Base-by-base conservation (phyloP, 345 rosid species). In the Salix brachista region DNA sequence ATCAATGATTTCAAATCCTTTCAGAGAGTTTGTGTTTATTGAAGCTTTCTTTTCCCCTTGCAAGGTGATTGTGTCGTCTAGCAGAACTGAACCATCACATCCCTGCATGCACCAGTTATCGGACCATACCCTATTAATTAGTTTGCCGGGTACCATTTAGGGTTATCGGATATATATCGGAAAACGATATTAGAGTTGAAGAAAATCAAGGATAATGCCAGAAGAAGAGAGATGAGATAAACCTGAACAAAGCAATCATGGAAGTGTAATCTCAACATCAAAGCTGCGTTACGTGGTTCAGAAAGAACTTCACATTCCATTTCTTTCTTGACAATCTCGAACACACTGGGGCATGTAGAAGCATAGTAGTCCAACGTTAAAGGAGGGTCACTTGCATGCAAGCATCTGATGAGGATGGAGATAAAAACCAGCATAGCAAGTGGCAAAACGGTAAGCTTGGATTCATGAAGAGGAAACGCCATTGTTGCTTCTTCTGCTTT, bases 181-280 rank as follows among this genome's bases (percentile, higher is more conserved):
- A n/a, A 4, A 56, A 56, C 12, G 6, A n/a, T n/a, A 56, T 56
- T 56, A 56, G 62, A 56, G 62, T 56, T 56, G 28, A 23, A 56
- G 62, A 56, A 56, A n/a, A 23, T n/a, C 62, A 56, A 56, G 9
- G 28, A 56, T 56, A 56, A 23, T 56, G 62, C 62, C 62, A n/a
- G n/a, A 56, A n/a, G 26, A n/a, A 21, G 39, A 48, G 44, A 21
- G 64, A 18, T 50, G 58, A 30, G 32, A 30, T 64, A 11, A 46
- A 94, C 98, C 94, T 95, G 97, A 61, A 91, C 93, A 70, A 95
- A 93, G 80, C 98, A 95, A 70, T 93, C 98, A 12, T 95, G 98
- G 85, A 95, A 91, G 84, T 95, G 97, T 72, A 95, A 72, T 39
- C 94, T 89, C 8, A 90, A 69, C 4, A 89, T 10, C 34, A 89